Evolutionary conservation across 805 yeast genomes (phyloP).

Genomic region (Maudiozyma pseudohumilis): DNA sequence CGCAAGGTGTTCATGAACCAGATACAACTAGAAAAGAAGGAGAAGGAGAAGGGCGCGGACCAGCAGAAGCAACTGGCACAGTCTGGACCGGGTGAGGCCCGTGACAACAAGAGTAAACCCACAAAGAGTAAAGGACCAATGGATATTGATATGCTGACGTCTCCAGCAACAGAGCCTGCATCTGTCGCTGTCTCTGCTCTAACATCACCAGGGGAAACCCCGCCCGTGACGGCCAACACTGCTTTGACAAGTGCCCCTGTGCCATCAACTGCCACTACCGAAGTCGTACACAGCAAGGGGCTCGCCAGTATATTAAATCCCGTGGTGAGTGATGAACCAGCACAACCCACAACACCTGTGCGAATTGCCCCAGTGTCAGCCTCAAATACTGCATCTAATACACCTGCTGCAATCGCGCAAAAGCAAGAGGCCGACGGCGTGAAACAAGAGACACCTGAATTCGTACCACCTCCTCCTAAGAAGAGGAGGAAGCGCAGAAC

Average conservation of each 20-base stretch:
- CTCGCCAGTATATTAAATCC: neutral
- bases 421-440: no score
- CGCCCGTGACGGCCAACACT: no score
- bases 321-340: neutral
- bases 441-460: no score
- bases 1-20: conserved; percentile 20
- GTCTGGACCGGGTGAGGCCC: conserved; percentile 1
- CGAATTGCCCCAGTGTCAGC: no score
- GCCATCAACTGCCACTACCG: no score
- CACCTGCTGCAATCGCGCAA: no score
- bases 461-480: neutral
- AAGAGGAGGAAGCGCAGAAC: conserved; percentile 3
- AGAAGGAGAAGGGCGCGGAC: no score
- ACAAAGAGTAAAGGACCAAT: neutral
- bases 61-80: conserved; percentile 1
- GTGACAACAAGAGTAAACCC: conserved; percentile 3
- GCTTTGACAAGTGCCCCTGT: no score
- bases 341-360: no score
- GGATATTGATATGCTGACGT: neutral
- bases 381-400: no score
- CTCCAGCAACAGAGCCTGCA: neutral
- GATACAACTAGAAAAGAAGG: conserved; percentile 3
- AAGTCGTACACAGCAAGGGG: neutral
- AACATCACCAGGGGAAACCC: no score
- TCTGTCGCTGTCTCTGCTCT: no score